These are phyloP conservation scores for Salvia miltiorrhiza DNA, from an alignment of 257 asterid species.

Conservation along the genomic window DNA sequence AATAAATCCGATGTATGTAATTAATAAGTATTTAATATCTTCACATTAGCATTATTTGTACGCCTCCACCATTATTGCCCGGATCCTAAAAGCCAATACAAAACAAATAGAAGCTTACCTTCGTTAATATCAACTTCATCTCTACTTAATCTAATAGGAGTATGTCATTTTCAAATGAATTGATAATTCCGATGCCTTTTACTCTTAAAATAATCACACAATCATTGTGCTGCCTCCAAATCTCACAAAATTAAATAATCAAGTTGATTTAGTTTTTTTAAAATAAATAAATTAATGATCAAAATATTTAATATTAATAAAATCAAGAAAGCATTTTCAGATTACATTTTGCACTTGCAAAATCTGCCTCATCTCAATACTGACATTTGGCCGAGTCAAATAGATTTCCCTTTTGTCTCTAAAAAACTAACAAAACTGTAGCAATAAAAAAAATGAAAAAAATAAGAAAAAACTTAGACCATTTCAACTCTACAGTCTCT, in stretches of 20 bases:
- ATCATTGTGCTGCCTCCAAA: background rate
- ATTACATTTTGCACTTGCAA: background rate
- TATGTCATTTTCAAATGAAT: slow-evolving; percentile 16
- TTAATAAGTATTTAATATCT: no score
- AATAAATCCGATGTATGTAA: no score
- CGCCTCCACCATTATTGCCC: background rate
- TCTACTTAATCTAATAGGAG: no score
- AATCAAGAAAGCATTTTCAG: background rate
- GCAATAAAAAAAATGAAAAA: background rate
- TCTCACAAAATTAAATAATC: background rate
- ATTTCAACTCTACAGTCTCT: slow-evolving; percentile 28
- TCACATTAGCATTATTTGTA: background rate
- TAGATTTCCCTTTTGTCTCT: background rate
- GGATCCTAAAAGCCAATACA: background rate
- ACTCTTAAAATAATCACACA: slow-evolving; percentile 2
- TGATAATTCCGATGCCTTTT: slow-evolving; percentile 17
- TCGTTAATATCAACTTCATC: slow-evolving; percentile 20
- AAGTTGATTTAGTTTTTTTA: background rate
- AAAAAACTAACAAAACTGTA: background rate
- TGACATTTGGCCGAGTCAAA: slow-evolving; percentile 27
- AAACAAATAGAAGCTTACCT: slow-evolving; percentile 16
- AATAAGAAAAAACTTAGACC: slow-evolving; percentile 16
- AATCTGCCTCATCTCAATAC: background rate
- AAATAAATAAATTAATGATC: background rate
- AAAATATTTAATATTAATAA: background rate